Conservation (phyloP, 2,329 filamentous ascomycete genomes). For the Phialocephala subalpina region DNA sequence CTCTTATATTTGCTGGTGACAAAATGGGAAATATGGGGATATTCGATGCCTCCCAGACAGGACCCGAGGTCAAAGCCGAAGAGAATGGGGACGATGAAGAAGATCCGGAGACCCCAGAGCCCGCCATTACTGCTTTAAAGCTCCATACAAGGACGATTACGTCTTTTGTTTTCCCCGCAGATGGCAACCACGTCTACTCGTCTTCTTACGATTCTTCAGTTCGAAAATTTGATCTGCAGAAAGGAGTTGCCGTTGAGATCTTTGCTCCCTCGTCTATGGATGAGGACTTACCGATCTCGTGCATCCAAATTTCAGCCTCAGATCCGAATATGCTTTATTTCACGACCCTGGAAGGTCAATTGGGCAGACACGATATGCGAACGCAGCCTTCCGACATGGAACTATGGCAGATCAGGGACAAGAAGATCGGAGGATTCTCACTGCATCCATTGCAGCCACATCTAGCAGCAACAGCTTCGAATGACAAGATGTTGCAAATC, state of each 20-base stretch:
- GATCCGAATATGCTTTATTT: slow-evolving; percentile 83
- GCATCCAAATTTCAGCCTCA: slow-evolving; percentile 77
- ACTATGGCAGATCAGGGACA: slow-evolving; percentile 80
- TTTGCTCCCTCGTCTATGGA: slow-evolving; percentile 76
- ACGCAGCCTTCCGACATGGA: slow-evolving; percentile 62
- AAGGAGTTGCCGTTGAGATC: slow-evolving; percentile 80
- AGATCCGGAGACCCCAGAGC: slow-evolving; percentile 71
- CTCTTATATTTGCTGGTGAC: slow-evolving; percentile 91
- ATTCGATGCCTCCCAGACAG: slow-evolving; percentile 83
- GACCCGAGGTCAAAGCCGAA: slow-evolving; percentile 57
- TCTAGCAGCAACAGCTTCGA: slow-evolving; percentile 85
- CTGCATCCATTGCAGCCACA: slow-evolving; percentile 83
- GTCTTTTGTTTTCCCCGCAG: slow-evolving; percentile 78
- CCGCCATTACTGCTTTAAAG: slow-evolving; percentile 88
- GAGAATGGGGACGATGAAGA: slow-evolving; percentile 73
- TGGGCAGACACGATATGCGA: slow-evolving; percentile 84
- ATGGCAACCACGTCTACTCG: slow-evolving; percentile 80
- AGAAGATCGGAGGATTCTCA: slow-evolving; percentile 96
- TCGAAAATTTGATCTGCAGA: slow-evolving; percentile 83
- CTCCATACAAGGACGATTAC: slow-evolving; percentile 89
- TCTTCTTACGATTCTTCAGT: slow-evolving; percentile 95
- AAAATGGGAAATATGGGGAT: slow-evolving; percentile 92
- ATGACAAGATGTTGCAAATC: slow-evolving; percentile 88
- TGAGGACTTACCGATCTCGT: slow-evolving; percentile 82
- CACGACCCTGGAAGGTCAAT: slow-evolving; percentile 81